Evolutionary conservation across 176 grass and related monocot genomes (phyloP).

Genomic region (Otatea glauca): DNA sequence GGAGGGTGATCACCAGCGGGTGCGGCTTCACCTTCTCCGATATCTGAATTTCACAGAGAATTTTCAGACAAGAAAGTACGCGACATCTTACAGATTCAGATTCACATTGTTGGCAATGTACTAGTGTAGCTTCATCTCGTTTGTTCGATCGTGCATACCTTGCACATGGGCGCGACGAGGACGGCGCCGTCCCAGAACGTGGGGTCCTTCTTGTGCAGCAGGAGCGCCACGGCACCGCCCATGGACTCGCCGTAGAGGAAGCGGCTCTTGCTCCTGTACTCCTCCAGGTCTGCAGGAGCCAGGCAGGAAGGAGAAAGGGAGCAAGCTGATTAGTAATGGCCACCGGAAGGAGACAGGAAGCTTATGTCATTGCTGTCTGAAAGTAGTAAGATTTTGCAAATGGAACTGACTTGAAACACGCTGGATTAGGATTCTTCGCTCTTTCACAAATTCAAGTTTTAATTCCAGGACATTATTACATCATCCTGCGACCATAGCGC

Average conservation of each 20-base stretch:
- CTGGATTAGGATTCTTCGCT: background rate
- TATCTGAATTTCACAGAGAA: constrained; percentile 48
- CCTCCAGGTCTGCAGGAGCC: constrained; percentile 47
- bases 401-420: background rate
- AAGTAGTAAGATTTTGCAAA: background rate
- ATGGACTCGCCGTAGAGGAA: constrained; percentile 98
- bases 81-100: background rate
- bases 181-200: constrained; percentile 85
- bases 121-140: background rate
- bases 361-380: background rate
- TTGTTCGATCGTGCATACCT: constrained; percentile 42
- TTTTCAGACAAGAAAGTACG: background rate
- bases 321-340: background rate
- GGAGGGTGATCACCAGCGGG: constrained; percentile 64
- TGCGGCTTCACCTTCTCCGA: constrained; percentile 95
- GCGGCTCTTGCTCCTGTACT: constrained; percentile 74
- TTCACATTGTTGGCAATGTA: background rate
- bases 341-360: background rate
- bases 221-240: constrained; percentile 82
- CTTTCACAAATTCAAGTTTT: background rate
- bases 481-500: background rate
- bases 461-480: background rate
- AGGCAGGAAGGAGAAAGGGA: background rate
- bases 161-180: constrained; percentile 93
- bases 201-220: constrained; percentile 80